Evolutionary conservation across 1,139 yeast genomes (phyloP), one percentile per base, ranked within the genome.

Genomic region (Lizanozyma gosingica): DNA sequence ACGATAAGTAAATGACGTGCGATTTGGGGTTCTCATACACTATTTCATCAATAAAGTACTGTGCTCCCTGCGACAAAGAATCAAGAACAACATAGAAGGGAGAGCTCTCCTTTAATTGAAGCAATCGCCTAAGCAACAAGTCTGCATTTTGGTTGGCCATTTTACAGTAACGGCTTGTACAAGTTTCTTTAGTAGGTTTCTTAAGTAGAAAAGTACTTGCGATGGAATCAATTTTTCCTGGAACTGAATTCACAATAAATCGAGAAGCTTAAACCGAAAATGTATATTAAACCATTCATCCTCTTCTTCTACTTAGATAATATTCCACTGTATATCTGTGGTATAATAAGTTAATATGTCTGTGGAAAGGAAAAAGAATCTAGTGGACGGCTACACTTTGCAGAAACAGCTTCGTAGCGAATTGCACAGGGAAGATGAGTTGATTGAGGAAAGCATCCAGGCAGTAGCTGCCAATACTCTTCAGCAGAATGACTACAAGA

Each of bases 31-130:
- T 50, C 4, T 62, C 47, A 44, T 67, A 60, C 1, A 73, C 58
- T 43, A 86, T 66, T 54, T 86, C 95, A 17, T 64, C 57, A 1
- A 83, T 52, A 14, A 90, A 57, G 43, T 65, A 55, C 36, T 63
- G 53, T 0, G 88, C 74, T 0, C 92, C 75, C 56, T 90, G 97
- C 0, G 75, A 66, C 15, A 87, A 59, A 0, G 85, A 71, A 55
- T 90, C 97, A 11, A 76, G 58, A 2, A 83, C 65, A 4, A 90
- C 65, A 14, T 86, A 60, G 44, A 90, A 76, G 0, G 95, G 94
- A 0, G 94, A 73, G 15, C 63, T 63, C 51, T 90, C 97, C 47
- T 80, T 82, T 38, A 85, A 63, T 2, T 80, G 63, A 9, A 90
- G 60, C 6, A 86, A 62, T 44, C 97, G 63, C 39, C 69, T 75